A percentile compares a stretch with the other conserved stretches of the same genome.
Conservation (phyloP, 768 basidiomycete genomes). For the Arthromyces matolae region DNA sequence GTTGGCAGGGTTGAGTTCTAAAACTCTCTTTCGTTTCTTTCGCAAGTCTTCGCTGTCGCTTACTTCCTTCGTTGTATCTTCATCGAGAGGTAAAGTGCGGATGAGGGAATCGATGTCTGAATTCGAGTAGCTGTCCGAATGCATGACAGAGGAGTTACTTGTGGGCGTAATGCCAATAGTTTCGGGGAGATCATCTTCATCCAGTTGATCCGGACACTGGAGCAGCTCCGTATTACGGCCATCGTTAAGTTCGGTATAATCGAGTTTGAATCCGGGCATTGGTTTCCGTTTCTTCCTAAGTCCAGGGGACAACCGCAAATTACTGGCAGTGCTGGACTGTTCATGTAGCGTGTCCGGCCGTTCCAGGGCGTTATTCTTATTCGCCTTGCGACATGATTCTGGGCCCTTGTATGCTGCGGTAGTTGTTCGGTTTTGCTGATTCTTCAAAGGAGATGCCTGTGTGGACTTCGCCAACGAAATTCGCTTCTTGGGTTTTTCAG, state of each 20-base stretch:
- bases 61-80: slow-evolving; percentile 9
- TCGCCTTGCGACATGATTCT: slow-evolving; percentile 17
- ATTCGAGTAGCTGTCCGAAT: slow-evolving; percentile 39
- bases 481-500: slow-evolving; percentile 40
- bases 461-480: slow-evolving; percentile 10
- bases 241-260: slow-evolving; percentile 42
- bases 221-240: slow-evolving; percentile 13
- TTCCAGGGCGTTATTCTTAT: slow-evolving; percentile 28
- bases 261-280: slow-evolving; percentile 45
- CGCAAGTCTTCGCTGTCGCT: neutral
- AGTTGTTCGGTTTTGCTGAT: slow-evolving; percentile 1
- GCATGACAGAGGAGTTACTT: slow-evolving; percentile 24
- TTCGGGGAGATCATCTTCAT: slow-evolving; percentile 45
- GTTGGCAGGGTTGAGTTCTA: neutral
- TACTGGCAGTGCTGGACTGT: slow-evolving; percentile 37
- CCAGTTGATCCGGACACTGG: slow-evolving; percentile 22
- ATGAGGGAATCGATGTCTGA: slow-evolving; percentile 43
- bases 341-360: slow-evolving; percentile 43
- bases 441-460: neutral
- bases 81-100: slow-evolving; percentile 28
- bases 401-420: slow-evolving; percentile 17
- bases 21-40: neutral
- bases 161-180: slow-evolving; percentile 24
- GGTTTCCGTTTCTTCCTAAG: slow-evolving; percentile 28
- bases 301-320: slow-evolving; percentile 34